Base-by-base conservation (phyloP, 768 basidiomycete species). In the Lenzites betulinus region DNA sequence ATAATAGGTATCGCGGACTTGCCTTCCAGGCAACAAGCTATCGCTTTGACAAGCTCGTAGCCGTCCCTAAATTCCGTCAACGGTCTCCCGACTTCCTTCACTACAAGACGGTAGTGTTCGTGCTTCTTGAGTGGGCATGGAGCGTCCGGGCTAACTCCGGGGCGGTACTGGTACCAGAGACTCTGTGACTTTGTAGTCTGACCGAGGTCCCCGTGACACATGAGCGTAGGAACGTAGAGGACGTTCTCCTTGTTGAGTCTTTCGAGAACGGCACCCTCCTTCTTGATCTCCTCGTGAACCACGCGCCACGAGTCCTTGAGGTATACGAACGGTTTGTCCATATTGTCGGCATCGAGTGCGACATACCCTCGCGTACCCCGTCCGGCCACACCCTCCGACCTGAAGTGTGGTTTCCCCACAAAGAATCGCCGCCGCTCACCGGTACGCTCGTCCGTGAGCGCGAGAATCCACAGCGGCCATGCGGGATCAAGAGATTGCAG, bases 281-380 rank as follows among this genome's bases (percentile, higher is more conserved):
- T 23, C 49, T 51, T 23, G 7, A 49, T 39, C 2, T 38, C 36
- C 7, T 36, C 35, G 22, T 48, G 55, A 6, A 26, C 55, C 13
- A 56, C 36, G 9, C 55, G 46, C 55, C 55, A 56, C n/a, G 46
- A 13, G 20, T 56, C 55, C 16, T 56, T 56, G 4, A 56, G 46
- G 23, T 49, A 56, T 2, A 56, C 55, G 46, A 41, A 13, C 4
- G 35, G n/a, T 16, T 36, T 18, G 16, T 18, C 5, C 22, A 16
- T 5, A 11, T 56, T 7, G 23, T 38, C 35, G 7, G 30, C 4
- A 18, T 47, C 46, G 7, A 48, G 39, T 12, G 57, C 51, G 18
- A 51, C 16, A 18, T 49, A 56, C 15, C 55, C 55, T 7, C 55
- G 55, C 15, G 55, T 56, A 15, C 22, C 46, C 7, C 46, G 46